phyloP scores from a whole-genome alignment of 2,329 filamentous ascomycete genomes.

The Pseudocercospora vitis region DNA sequence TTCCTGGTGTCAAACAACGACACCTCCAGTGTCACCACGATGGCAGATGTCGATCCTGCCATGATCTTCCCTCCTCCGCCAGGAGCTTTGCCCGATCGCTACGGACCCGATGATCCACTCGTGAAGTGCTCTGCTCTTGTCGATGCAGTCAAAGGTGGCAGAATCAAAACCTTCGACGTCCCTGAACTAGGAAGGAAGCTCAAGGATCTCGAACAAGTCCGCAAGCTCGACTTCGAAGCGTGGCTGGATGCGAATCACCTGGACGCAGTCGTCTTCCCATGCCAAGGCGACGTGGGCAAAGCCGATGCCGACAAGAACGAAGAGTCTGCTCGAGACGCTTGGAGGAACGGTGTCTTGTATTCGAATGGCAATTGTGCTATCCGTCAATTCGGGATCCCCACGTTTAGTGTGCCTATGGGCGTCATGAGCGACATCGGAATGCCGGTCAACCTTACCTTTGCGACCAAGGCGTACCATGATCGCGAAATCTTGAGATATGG shows the following conservation, averaged over 20 bases:
- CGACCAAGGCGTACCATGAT: conserved; percentile 50
- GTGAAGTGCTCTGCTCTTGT: conserved; percentile 38
- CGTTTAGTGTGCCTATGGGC: conserved; percentile 55
- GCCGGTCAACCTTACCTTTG: conserved; percentile 54
- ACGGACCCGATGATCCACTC: conserved; percentile 30
- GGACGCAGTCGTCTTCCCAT: conserved; percentile 51
- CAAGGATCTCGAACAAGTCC: conserved; percentile 46
- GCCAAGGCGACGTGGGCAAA: conserved; percentile 50
- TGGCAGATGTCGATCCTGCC: conserved; percentile 42
- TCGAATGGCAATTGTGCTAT: conserved; percentile 54
- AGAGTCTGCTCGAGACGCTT: conserved; percentile 36
- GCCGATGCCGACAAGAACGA: conserved; percentile 46
- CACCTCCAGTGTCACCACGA: conserved; percentile 28
- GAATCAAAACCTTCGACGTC: conserved; percentile 41
- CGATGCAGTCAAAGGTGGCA: conserved; percentile 22
- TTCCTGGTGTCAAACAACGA: conserved; percentile 48
- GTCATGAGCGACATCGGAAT: conserved; percentile 47
- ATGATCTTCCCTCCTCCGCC: conserved; percentile 38
- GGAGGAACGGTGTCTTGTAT: conserved; percentile 53
- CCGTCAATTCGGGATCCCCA: conserved; percentile 54
- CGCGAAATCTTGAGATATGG: conserved; percentile 26
- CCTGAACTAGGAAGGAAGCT: conserved; percentile 45
- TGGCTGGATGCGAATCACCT: conserved; percentile 46
- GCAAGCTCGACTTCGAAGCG: conserved; percentile 49
- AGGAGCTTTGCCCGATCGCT: conserved; percentile 36